Evolutionary conservation across 179 eudicot genomes (phyloP), one percentile per base, ranked within the genome.

Genomic region (Beta lomatogona): DNA sequence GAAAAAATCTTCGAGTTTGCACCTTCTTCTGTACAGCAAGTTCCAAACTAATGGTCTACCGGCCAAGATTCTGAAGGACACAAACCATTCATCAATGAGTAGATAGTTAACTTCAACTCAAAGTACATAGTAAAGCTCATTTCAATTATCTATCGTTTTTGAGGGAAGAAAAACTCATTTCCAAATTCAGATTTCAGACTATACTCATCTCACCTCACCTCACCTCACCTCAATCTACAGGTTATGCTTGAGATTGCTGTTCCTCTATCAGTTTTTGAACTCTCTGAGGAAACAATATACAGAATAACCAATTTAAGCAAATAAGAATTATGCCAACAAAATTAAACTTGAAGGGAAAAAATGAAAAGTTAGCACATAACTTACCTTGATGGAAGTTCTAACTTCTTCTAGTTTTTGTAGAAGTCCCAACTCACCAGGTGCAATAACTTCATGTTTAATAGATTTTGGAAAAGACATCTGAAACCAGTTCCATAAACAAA

Each of bases 331-430:
- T 46, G 45, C 46, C 68, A 64, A 41, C 70, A 14, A 57, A 1
- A 44, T 31, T 48, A 11, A 2, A 7, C 7, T 28, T 36, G 36
- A 60, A n/a, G 19, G 44, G 2, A 36, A 55, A 69, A 76, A 25
- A 31, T 9, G 0, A 36, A 11, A 70, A 19, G 36, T 22, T 19
- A 46, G 11, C 19, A 65, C 28, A 58, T 46, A 69, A 25, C 79
- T 73, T 82, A 93, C 97, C 97, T 88, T 93, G 65, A 92, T 87
- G 44, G 92, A 92, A 71, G 83, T 89, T 72, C 90, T 91, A 83
- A 93, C 94, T 82, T 93, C 94, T 82, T 93, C 97, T 52, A 93
- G 76, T 75, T 91, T 93, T 83, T 93, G 94, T 28, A 93, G 76
- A 80, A 93, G 86, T 79, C 82, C 78, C 44, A 86, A 59, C 53